Percentiles rank a stretch among this genome's conserved stretches.
Evolutionary conservation across 2,329 filamentous ascomycete species (phyloP).

Genomic region (Ascochyta lentis): DNA sequence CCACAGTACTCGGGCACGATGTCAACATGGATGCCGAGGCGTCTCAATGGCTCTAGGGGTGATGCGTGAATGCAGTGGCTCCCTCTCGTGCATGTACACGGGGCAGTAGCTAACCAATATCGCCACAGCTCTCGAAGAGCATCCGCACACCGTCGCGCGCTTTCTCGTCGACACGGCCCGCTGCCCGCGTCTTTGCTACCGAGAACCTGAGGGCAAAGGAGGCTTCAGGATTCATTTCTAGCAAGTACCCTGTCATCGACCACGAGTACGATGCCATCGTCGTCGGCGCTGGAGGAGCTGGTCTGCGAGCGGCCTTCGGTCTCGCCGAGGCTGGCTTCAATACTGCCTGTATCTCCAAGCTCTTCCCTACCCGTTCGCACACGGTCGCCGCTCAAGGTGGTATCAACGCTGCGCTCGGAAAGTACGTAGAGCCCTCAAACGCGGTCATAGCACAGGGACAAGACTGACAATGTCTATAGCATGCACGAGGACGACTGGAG

Average conservation of each 20-base stretch:
- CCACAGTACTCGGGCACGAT: constrained; percentile 21
- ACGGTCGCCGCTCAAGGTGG: constrained; percentile 79
- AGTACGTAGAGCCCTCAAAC: constrained; percentile 53
- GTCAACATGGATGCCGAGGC: constrained; percentile 1
- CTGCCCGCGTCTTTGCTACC: constrained; percentile 84
- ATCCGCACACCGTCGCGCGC: constrained; percentile 71
- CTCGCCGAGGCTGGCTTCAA: constrained; percentile 89
- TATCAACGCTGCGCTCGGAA: constrained; percentile 87
- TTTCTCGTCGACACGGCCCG: constrained; percentile 87
- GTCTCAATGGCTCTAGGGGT: constrained; percentile 6
- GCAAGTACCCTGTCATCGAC: constrained; percentile 96
- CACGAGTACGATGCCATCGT: constrained; percentile 99
- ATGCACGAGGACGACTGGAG: constrained; percentile 99
- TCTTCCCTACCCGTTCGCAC: constrained; percentile 85
- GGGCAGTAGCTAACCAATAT: constrained; percentile 40
- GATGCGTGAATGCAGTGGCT: background rate
- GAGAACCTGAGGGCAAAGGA: constrained; percentile 90
- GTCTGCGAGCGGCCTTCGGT: constrained; percentile 83
- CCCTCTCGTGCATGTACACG: background rate
- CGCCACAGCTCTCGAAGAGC: constrained; percentile 66
- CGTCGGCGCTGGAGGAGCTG: constrained; percentile 82
- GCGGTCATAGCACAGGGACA: background rate
- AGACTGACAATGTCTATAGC: constrained; percentile 44
- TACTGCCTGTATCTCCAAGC: constrained; percentile 84
- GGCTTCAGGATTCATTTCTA: constrained; percentile 83